Evolutionary conservation across 306 rosid species (phyloP).

Genomic region (Pyrus communis): DNA sequence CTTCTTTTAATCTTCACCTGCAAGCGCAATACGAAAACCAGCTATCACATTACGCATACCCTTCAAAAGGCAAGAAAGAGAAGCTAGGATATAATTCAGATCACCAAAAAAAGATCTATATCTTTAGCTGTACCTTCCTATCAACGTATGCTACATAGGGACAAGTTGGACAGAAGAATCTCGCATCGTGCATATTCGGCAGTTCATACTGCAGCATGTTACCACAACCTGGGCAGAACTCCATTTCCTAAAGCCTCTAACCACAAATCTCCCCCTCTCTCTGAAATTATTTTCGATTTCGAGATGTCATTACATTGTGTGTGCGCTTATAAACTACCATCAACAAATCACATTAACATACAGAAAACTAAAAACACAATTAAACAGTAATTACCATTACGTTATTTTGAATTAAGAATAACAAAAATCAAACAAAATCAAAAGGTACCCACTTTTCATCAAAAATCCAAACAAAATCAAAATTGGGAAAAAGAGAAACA

Average conservation of each 20-base stretch:
- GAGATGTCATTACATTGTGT: neutral
- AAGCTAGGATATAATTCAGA: neutral
- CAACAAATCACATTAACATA: neutral
- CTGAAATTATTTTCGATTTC: constrained; percentile 3
- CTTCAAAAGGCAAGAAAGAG: neutral
- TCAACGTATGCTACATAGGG: constrained; percentile 50
- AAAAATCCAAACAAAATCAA: neutral
- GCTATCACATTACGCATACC: neutral
- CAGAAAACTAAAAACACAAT: neutral
- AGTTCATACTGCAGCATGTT: constrained; percentile 49
- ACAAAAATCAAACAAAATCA: neutral
- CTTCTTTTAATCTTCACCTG: constrained; percentile 59
- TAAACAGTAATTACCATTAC: neutral
- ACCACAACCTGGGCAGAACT: constrained; percentile 61
- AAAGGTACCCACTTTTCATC: too few relatives aligned
- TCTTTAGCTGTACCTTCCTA: constrained; percentile 20
- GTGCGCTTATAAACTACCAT: neutral
- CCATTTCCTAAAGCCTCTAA: constrained; percentile 31
- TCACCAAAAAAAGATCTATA: neutral
- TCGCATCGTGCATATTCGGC: constrained; percentile 36
- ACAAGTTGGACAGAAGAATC: constrained; percentile 57
- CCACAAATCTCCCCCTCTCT: neutral
- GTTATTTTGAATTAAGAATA: neutral
- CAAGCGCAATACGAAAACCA: neutral
- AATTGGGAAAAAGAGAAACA: neutral